A percentile compares a stretch with the other conserved stretches of the same genome.
phyloP scores from a whole-genome alignment of 2,329 filamentous ascomycete species.

The Colletotrichum aenigma region DNA sequence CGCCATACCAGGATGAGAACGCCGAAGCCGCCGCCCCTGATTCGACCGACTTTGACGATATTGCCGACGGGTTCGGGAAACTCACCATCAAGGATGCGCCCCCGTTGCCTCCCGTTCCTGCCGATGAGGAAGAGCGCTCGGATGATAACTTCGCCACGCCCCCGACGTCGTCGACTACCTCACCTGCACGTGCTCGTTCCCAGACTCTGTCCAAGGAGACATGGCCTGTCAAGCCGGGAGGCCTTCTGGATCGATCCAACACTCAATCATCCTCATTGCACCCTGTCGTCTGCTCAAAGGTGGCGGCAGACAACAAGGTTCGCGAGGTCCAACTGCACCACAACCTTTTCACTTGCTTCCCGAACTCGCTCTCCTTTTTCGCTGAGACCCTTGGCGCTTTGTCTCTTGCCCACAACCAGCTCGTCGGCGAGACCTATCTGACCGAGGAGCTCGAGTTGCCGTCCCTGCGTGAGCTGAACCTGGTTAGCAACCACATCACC shows the following conservation, averaged over 20 bases:
- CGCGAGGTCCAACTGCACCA: conserved; percentile 73
- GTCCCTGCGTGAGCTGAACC: conserved; percentile 75
- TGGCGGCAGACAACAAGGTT: conserved; percentile 56
- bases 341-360: conserved; percentile 76
- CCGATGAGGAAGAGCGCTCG: conserved; percentile 42
- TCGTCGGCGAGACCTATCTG: conserved; percentile 70
- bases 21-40: conserved; percentile 14
- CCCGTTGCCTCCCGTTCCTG: neutral
- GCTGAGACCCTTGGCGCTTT: conserved; percentile 72
- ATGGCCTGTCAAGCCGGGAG: conserved; percentile 63
- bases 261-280: conserved; percentile 67
- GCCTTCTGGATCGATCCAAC: conserved; percentile 72
- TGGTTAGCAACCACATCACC: conserved; percentile 76
- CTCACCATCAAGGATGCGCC: neutral
- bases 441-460: conserved; percentile 71
- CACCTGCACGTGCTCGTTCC: conserved; percentile 52
- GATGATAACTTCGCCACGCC: conserved; percentile 65
- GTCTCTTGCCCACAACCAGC: conserved; percentile 76
- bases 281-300: conserved; percentile 59
- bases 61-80: conserved; percentile 22
- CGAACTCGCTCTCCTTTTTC: conserved; percentile 73
- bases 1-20: conserved; percentile 38
- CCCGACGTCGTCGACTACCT: conserved; percentile 56
- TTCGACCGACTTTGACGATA: conserved; percentile 35
- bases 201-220: conserved; percentile 50